Evolutionary conservation across 257 asterid species (phyloP).

Genomic region (Henckelia pumila): DNA sequence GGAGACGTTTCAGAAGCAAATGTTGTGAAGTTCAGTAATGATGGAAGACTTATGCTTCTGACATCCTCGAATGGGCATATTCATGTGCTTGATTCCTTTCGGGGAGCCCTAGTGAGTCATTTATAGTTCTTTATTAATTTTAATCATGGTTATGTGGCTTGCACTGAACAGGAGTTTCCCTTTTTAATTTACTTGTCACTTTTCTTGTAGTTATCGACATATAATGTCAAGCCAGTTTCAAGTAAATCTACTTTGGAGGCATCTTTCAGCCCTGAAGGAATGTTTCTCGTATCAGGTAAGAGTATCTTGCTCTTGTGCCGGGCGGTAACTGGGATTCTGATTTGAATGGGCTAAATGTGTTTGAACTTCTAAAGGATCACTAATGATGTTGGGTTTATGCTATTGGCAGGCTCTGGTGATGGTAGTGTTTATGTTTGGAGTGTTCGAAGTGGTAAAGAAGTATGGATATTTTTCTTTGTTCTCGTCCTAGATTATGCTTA

Average conservation of each 20-base stretch:
- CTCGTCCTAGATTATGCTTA: not conserved
- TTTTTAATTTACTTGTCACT: slow-evolving; percentile 16
- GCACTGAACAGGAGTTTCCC: slow-evolving; percentile 11
- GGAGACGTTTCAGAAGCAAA: slow-evolving; percentile 92
- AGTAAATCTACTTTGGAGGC: slow-evolving; percentile 85
- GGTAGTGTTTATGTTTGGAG: slow-evolving; percentile 96
- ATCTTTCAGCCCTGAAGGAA: slow-evolving; percentile 94
- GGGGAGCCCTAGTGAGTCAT: slow-evolving; percentile 78
- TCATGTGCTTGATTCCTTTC: slow-evolving; percentile 90
- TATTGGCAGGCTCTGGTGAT: slow-evolving; percentile 85
- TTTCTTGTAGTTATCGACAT: slow-evolving; percentile 59
- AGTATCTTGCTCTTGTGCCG: not conserved
- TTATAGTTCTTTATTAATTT: slow-evolving; percentile 10
- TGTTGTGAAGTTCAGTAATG: slow-evolving; percentile 83
- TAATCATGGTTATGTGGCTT: slow-evolving; percentile 6
- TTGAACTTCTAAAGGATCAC: slow-evolving; percentile 21
- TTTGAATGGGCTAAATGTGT: not conserved
- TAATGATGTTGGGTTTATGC: slow-evolving; percentile 27
- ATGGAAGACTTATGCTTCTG: slow-evolving; percentile 89
- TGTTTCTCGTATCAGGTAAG: slow-evolving; percentile 90
- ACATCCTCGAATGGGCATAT: slow-evolving; percentile 82
- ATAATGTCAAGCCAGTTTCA: slow-evolving; percentile 79
- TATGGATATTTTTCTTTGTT: slow-evolving; percentile 29
- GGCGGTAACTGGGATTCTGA: too few species aligned
- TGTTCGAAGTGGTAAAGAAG: slow-evolving; percentile 95